These are phyloP conservation scores for Oryza punctata DNA, from an alignment of 176 grass and related monocot species.

Conservation along the genomic window DNA sequence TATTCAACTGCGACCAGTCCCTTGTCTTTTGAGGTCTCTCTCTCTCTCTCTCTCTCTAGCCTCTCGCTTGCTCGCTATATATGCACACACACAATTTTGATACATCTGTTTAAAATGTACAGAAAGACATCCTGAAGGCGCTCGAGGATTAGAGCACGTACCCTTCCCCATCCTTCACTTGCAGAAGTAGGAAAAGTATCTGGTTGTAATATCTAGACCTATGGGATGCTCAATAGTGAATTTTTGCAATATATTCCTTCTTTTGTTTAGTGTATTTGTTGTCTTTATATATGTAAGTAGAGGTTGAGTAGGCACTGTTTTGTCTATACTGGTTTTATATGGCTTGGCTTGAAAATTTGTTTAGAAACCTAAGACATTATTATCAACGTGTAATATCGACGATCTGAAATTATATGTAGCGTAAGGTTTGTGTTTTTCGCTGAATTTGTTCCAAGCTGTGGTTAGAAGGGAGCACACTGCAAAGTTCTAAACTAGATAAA, in stretches of 20 bases:
- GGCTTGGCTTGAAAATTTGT: not conserved
- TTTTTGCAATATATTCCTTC: not conserved
- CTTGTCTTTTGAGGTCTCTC: conserved; percentile 66
- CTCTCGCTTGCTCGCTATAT: not conserved
- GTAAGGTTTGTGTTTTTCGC: not conserved
- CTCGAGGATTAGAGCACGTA: conserved; percentile 41
- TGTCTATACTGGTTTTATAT: not conserved
- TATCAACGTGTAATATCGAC: not conserved
- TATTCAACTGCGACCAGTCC: conserved; percentile 59
- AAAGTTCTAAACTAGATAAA: too few relatives aligned
- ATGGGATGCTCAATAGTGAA: not conserved
- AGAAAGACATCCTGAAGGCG: conserved; percentile 82
- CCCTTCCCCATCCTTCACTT: not conserved
- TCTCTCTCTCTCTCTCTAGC: not conserved
- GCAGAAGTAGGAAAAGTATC: conserved; percentile 33
- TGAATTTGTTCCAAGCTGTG: not conserved
- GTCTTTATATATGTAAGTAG: conserved; percentile 18
- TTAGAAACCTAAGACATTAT: not conserved
- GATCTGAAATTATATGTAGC: not conserved
- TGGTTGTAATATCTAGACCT: not conserved
- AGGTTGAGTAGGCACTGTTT: not conserved
- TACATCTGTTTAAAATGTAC: conserved; percentile 39
- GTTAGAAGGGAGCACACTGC: not conserved
- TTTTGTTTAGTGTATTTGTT: not conserved
- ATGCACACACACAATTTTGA: not conserved